Evolutionary conservation across 441 rosid species (phyloP), one percentile per base, ranked within the genome.

Genomic region (Dalechampia spathulata): DNA sequence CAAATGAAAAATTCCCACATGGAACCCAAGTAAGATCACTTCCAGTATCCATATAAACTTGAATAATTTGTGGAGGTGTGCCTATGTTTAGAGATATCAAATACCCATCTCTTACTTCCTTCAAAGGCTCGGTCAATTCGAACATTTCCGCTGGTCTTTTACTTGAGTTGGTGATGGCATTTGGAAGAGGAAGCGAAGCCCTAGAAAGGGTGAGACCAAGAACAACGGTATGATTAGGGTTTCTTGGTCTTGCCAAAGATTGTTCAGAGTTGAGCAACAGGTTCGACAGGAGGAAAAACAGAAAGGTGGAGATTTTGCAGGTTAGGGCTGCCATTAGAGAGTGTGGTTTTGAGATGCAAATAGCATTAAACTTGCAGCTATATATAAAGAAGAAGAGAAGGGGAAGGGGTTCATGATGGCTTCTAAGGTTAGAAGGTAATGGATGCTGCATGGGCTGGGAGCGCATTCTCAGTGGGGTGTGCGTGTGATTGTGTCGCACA

Each of bases 1-100:
- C 82, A 50, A 90, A 86, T 30, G 85, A 67, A 41, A 81, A 38
- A 72, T 81, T 79, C 21, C 95, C 90, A 51, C 93, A 90, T 23
- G 97, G 95, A 55, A 81, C 95, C 97, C 97, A 90, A 60, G 78
- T 81, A 45, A 89, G 86, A 72, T 89, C 97, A 69, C 93, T 89
- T 0, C 97, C 97, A 1, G 97, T 86, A 57, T 90, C 97, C 85
- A 90, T 75, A 50, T 74, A 81, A 7, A 86, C 85, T 71, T 86
- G 89, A 52, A 84, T 78, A 58, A 66, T 66, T 63, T 86, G 97
- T 25, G 84, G 60, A n/a, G 97, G 97, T 49, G 88, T 84, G 16
- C 95, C 95, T 52, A 90, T 56, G 56, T 69, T 78, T n/a, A 90
- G 62, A 40, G 87, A 79, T 55, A 90, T 73, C 65, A 90, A 44